Evolutionary conservation across 306 rosid genomes (phyloP), one percentile per base, ranked within the genome.

Genomic region (Acacia acuminata): DNA sequence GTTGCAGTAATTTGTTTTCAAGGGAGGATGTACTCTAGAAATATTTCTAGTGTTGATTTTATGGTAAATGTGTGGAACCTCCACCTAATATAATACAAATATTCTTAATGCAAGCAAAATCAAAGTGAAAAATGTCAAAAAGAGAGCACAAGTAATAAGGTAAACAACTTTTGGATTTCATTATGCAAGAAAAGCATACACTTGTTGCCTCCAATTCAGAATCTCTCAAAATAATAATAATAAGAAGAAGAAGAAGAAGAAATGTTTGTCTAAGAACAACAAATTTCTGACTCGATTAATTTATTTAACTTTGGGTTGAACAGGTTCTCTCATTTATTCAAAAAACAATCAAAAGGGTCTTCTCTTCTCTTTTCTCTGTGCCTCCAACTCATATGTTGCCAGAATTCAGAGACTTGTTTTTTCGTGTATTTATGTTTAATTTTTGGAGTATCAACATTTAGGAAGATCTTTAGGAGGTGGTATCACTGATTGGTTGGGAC

Each of bases 391-490:
- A 40, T 61, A 55, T 48, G 34, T 48, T 86, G 76, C 44, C 5
- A 64, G 65, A 79, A 14, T 77, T 86, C 77, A 77, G 76, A 80
- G 75, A 61, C 79, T 73, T 56, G 51, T 67, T 24, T 74, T 17
- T 12, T 24, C 6, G 4, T 73, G 32, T 16, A 40, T 48, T 14
- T 45, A 11, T 51, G n/a, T 58, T 56, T 81, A 74, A 38, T 60
- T 69, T 70, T 73, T 73, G 81, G 53, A 4, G 3, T 22, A 2
- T 84, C 74, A 92, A 51, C 99, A 96, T 85, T 89, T 94, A 14
- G 99, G 99, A 79, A 94, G 97, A 87, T 96, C 97, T 14, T 80
- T 87, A 10, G 99, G 99, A 77, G 99, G 99, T 17, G 97, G 91
- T 56, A 88, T 67, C 67, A 92, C 2, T 2, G 98, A 92, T 36